Conservation (phyloP, 768 basidiomycete genomes). For the Asterophora parasitica region DNA sequence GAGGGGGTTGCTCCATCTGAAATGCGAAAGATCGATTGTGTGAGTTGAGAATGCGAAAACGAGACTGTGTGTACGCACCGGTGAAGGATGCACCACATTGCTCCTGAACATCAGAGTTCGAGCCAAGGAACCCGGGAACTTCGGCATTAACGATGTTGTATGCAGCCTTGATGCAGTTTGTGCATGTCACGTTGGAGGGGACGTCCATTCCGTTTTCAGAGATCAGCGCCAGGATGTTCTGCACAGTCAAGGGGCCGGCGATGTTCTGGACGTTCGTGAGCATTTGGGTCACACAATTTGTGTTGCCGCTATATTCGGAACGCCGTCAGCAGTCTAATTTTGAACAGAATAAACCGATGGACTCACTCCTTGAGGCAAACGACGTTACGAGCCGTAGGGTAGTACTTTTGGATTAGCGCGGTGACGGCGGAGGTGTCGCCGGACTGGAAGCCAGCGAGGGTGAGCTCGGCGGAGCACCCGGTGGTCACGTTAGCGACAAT, state of each 20-base stretch:
- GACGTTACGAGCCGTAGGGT: conserved; percentile 52
- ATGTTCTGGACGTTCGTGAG: conserved; percentile 46
- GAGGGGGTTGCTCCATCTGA: not conserved
- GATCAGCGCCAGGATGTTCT: conserved; percentile 22
- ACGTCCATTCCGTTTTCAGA: conserved; percentile 8
- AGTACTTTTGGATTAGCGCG: conserved; percentile 43
- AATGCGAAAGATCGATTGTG: not conserved
- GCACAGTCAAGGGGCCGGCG: conserved; percentile 32
- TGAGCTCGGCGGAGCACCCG: conserved; percentile 40
- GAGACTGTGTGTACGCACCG: conserved; percentile 30
- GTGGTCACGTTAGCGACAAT: conserved; percentile 50
- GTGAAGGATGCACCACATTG: conserved; percentile 50
- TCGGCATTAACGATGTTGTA: conserved; percentile 39
- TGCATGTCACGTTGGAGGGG: conserved; percentile 40
- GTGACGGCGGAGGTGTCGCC: conserved; percentile 19
- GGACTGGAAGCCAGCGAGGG: conserved; percentile 22
- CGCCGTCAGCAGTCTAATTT: not conserved
- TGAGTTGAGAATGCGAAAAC: not conserved
- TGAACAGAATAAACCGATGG: not conserved
- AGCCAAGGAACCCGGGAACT: conserved; percentile 30
- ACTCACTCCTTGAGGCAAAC: conserved; percentile 66
- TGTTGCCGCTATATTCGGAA: conserved; percentile 25
- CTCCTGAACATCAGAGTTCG: conserved; percentile 20
- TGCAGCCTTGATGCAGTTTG: conserved; percentile 46
- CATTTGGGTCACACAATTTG: conserved; percentile 52